Evolutionary conservation across 192 early-diverging fungal species (phyloP), one percentile per base, ranked within the genome.

Genomic region (Paraglomus brasilianum): DNA sequence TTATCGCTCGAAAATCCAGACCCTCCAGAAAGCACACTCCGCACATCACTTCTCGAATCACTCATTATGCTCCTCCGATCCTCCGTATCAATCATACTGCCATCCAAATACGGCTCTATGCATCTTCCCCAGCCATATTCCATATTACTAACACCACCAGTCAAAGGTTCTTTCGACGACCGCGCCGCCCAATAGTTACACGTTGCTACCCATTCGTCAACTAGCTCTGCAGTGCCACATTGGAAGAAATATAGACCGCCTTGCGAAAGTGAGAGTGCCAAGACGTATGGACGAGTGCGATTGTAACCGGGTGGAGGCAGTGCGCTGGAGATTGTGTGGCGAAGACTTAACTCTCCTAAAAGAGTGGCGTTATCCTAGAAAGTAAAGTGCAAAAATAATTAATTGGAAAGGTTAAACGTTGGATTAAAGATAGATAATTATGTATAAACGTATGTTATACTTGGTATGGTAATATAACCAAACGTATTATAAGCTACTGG

Each of bases 111-210:
- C 40, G 71, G 59, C 13, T 81, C 71, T 15, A 86, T 43, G 10
- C 78, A 79, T 19, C 71, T 61, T 59, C 88, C 87, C 96, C 96
- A 98, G 3, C 96, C 96, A 67, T 93, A 96, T 68, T 98, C 96
- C 77, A 91, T 86, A 66, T 92, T 97, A 65, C 91, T 88, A 2
- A 93, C 88, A 38, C 91, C 92, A 44, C 95, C 95, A 8, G 82
- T 73, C 73, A 97, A 76, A 1, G 96, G 96, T 69, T 94, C 94
- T 76, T 92, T 94, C 63, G 90, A 93, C 50, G 87, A 88, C 30
- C 94, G 75, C 13, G 95, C 93, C 1, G 95, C 94, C 95, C 95
- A 98, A 72, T 91, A 93, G 77, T 97, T 98, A 70, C 95, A 91
- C 5, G 89, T 91, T 0, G 85, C 72, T 0, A 92, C 91, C 96